Base-by-base conservation (phyloP, 2,329 filamentous ascomycete genomes). In the Penicillium sp. region DNA sequence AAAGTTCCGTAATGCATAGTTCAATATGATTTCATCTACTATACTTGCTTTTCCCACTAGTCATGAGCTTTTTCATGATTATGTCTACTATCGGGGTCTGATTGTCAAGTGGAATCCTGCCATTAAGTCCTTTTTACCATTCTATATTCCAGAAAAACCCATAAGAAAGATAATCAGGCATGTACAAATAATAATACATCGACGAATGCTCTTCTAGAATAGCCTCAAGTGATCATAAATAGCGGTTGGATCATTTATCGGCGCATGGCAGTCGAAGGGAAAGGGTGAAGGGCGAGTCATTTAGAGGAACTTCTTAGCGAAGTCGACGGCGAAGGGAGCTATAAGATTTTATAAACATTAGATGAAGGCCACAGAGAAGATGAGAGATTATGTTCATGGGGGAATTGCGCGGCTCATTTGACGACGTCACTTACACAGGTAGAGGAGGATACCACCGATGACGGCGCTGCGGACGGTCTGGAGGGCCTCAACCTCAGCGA, bases 371-470 rank as follows among this genome's bases (percentile, higher is more conserved):
- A 31, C 10, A 16, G 14, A 44, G 2, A 19, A 27, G n/a, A 10
- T 13, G 11, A 13, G n/a, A 4, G 14, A 2, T 10, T 19, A 4
- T 16, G 27, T 43, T 19, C 10, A 11, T 33, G 31, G 27, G 21
- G 42, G 11, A 29, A n/a, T 19, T 46, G 47, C 26, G 52, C 49
- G 11, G 39, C 11, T 19, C 45, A 50, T 42, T 42, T 29, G 49
- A 42, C 10, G 31, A 45, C 21, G 27, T 8, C 43, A 68, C 84
- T 62, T 80, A 88, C 85, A 86, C 50, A 88, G 78, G 74, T 88
- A 88, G 50, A 88, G 79, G 27, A 86, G 72, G 50, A 83, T 71
- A 64, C 83, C 84, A 54, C 81, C 80, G 45, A 78, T 77, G 57
- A 82, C 70, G 50, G 83, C 83, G 70, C 78, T 78, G 69, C 82